phyloP scores from a whole-genome alignment of 768 basidiomycete genomes.

The Glaciozyma antarctica region DNA sequence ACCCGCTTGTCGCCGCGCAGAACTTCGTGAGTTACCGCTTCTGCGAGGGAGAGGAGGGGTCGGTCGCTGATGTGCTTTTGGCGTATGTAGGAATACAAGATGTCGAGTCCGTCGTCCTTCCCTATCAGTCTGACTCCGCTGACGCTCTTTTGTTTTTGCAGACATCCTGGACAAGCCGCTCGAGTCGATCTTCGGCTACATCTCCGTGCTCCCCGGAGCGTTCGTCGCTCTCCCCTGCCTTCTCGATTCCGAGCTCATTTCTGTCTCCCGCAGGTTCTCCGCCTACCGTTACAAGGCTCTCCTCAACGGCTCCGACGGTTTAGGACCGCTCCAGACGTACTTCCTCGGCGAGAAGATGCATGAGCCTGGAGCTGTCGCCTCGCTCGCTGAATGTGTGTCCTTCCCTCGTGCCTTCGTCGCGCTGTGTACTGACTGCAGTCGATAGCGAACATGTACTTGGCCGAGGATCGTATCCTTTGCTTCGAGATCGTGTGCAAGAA shows the following conservation, averaged over 20 bases:
- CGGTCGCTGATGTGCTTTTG: not conserved
- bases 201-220: constrained; percentile 72
- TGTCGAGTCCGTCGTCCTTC: constrained; percentile 47
- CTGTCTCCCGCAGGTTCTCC: constrained; percentile 66
- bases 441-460: not conserved
- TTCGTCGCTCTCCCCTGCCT: constrained; percentile 49
- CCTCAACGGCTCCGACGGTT: constrained; percentile 70
- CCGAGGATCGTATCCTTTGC: constrained; percentile 50
- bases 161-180: constrained; percentile 93
- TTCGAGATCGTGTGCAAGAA: constrained; percentile 83
- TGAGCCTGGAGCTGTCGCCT: not conserved
- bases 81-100: constrained; percentile 12
- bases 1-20: constrained; percentile 77
- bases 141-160: constrained; percentile 47
- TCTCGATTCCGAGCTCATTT: constrained; percentile 46
- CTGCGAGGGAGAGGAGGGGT: not conserved
- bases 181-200: constrained; percentile 87
- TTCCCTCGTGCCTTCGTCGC: too few relatives aligned
- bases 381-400: not conserved
- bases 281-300: constrained; percentile 90
- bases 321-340: constrained; percentile 78
- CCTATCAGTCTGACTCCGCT: not conserved
- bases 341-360: constrained; percentile 74
- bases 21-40: constrained; percentile 51
- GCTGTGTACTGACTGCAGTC: too few relatives aligned